Percentiles rank a stretch among this genome's conserved stretches.
These are phyloP conservation scores for Penicillium bialowiezense DNA, from an alignment of 495 filamentous ascomycete genomes.

Conservation along the genomic window DNA sequence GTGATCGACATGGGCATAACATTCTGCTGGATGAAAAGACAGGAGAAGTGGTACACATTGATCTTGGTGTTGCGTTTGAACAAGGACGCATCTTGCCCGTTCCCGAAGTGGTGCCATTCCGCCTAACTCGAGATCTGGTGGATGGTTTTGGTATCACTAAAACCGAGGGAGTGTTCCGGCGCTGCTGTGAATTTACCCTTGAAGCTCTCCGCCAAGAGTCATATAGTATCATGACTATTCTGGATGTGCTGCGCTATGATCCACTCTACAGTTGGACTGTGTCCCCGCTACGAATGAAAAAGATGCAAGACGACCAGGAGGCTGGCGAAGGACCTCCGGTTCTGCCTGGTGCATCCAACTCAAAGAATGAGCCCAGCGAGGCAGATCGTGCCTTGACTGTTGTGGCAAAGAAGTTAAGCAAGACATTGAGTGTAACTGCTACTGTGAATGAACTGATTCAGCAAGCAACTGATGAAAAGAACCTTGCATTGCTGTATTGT, in stretches of 20 bases:
- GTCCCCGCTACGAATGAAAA: conserved; percentile 79
- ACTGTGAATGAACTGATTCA: conserved; percentile 97
- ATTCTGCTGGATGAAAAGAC: conserved; percentile 88
- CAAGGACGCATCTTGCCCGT: conserved; percentile 89
- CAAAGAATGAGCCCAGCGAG: conserved; percentile 77
- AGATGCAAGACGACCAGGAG: conserved; percentile 65
- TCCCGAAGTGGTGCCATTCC: conserved; percentile 92
- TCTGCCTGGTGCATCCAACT: conserved; percentile 29
- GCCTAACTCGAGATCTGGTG: conserved; percentile 90
- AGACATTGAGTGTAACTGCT: conserved; percentile 87
- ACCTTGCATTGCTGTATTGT: conserved; percentile 86
- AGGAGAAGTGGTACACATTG: conserved; percentile 95
- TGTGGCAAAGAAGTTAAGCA: conserved; percentile 89
- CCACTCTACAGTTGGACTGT: conserved; percentile 94
- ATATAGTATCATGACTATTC: conserved; percentile 94
- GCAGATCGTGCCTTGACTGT: conserved; percentile 89
- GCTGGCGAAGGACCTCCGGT: conserved; percentile 40
- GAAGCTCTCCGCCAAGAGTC: conserved; percentile 89
- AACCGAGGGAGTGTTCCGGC: conserved; percentile 91
- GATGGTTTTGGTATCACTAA: conserved; percentile 96
- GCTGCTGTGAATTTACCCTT: conserved; percentile 96
- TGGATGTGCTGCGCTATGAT: conserved; percentile 94
- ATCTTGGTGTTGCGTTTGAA: conserved; percentile 94
- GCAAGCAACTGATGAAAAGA: conserved; percentile 87
- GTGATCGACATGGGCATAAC: conserved; percentile 94